Evolutionary conservation across 1,284 basidiomycete genomes (phyloP).

Genomic region (Schizophyllum amplum): DNA sequence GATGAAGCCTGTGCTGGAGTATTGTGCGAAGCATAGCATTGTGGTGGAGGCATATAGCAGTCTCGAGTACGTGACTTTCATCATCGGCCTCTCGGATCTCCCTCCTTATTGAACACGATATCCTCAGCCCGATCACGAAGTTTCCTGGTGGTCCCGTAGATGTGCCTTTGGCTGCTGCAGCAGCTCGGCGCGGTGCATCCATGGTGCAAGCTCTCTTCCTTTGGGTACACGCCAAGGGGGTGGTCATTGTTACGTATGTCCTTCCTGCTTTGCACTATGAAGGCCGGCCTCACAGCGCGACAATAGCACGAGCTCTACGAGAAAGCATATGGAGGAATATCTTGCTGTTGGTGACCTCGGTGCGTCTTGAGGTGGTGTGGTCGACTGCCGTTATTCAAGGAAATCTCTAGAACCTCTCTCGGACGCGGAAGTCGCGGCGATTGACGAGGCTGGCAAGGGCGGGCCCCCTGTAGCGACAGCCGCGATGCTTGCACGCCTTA

Average conservation of each 20-base stretch:
- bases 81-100: not conserved
- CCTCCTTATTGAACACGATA: slow-evolving; percentile 21
- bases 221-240: slow-evolving; percentile 62
- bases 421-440: slow-evolving; percentile 44
- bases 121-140: slow-evolving; percentile 4
- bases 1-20: slow-evolving; percentile 48
- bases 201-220: slow-evolving; percentile 67
- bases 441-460: slow-evolving; percentile 46
- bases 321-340: slow-evolving; percentile 47
- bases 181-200: slow-evolving; percentile 46
- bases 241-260: slow-evolving; percentile 57
- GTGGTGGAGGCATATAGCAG: slow-evolving; percentile 63
- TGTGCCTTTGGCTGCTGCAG: slow-evolving; percentile 46
- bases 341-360: slow-evolving; percentile 40
- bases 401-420: slow-evolving; percentile 33
- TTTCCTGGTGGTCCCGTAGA: slow-evolving; percentile 68
- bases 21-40: slow-evolving; percentile 52
- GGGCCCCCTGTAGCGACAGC: slow-evolving; percentile 13
- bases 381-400: slow-evolving; percentile 1
- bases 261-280: slow-evolving; percentile 2
- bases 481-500: not conserved
- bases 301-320: slow-evolving; percentile 42
- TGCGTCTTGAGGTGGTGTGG: slow-evolving; percentile 12
- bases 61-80: slow-evolving; percentile 48
- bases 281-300: too few species aligned